Conservation (phyloP, 1,284 basidiomycete species). For the Cryptococcus neoformans region DNA sequence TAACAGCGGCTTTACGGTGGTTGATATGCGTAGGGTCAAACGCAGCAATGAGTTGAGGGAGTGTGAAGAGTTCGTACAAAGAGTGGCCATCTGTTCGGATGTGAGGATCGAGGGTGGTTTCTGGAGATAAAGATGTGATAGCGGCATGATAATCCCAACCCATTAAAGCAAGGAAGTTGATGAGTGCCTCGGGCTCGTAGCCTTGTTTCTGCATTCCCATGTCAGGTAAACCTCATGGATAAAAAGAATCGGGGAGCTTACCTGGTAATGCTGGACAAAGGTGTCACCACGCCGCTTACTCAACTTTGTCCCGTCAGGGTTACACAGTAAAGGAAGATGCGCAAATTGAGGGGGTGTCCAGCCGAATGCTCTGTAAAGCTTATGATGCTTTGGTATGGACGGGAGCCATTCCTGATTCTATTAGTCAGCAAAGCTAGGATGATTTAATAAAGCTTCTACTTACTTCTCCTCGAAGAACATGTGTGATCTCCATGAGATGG, state of each 20-base stretch:
- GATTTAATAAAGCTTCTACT: slow-evolving; percentile 17
- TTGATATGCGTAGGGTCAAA: slow-evolving; percentile 41
- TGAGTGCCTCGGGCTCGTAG: slow-evolving; percentile 83
- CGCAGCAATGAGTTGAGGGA: slow-evolving; percentile 35
- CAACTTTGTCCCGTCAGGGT: slow-evolving; percentile 89
- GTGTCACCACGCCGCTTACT: slow-evolving; percentile 84
- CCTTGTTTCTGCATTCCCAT: slow-evolving; percentile 54
- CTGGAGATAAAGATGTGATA: slow-evolving; percentile 4
- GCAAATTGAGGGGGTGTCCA: slow-evolving; percentile 71
- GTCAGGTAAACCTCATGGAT: too few relatives aligned
- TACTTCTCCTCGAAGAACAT: slow-evolving; percentile 92
- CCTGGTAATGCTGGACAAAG: slow-evolving; percentile 66
- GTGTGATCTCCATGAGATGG: slow-evolving; percentile 91
- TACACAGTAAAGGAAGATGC: slow-evolving; percentile 82
- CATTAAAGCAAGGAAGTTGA: slow-evolving; percentile 91
- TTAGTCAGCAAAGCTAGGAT: neutral
- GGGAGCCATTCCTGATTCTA: slow-evolving; percentile 86
- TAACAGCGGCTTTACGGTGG: slow-evolving; percentile 42
- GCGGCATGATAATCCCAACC: slow-evolving; percentile 72
- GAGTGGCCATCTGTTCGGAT: slow-evolving; percentile 34
- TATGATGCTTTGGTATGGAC: slow-evolving; percentile 88
- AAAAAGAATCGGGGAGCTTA: slow-evolving; percentile 46
- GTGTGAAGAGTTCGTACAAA: slow-evolving; percentile 40
- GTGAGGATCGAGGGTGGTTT: slow-evolving; percentile 17
- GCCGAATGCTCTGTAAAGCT: slow-evolving; percentile 77